Conservation (phyloP, 805 yeast genomes). For the Cephaloascus fragrans region DNA sequence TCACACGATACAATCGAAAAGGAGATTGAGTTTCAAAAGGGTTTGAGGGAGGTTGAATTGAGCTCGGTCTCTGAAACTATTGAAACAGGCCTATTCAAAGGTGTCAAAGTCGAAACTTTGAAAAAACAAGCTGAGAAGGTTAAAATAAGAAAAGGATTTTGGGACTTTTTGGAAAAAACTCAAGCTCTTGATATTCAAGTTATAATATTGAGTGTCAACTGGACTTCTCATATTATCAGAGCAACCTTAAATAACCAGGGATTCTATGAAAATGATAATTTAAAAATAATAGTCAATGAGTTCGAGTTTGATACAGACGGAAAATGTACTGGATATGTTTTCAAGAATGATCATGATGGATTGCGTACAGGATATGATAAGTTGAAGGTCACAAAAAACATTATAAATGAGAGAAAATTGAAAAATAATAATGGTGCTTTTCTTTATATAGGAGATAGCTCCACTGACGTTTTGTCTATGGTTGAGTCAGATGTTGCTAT, state of each 20-base stretch:
- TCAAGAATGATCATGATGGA: slow-evolving; percentile 4
- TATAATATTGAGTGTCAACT: slow-evolving; percentile 47
- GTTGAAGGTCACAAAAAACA: slow-evolving; percentile 11
- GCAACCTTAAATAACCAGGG: slow-evolving; percentile 14
- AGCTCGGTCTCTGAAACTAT: slow-evolving; percentile 36
- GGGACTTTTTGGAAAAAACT: slow-evolving; percentile 18
- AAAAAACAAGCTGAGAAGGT: slow-evolving; percentile 23
- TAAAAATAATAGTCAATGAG: slow-evolving; percentile 40
- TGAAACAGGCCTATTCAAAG: slow-evolving; percentile 27
- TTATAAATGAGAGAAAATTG: slow-evolving; percentile 8
- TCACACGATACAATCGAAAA: slow-evolving; percentile 19
- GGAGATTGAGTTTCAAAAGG: slow-evolving; percentile 37
- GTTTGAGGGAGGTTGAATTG: slow-evolving; percentile 34
- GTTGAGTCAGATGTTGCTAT: slow-evolving; percentile 37
- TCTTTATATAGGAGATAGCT: slow-evolving; percentile 53
- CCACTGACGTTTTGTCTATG: slow-evolving; percentile 47
- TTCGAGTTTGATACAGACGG: slow-evolving; percentile 23
- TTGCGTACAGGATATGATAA: slow-evolving; percentile 52
- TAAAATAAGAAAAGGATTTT: slow-evolving; percentile 27
- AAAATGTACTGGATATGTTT: slow-evolving; percentile 14
- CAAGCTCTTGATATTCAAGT: slow-evolving; percentile 19
- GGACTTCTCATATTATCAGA: slow-evolving; percentile 44
- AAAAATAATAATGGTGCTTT: slow-evolving; percentile 8
- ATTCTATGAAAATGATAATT: slow-evolving; percentile 7
- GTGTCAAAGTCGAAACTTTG: slow-evolving; percentile 21